Conservation (phyloP, 2,329 filamentous ascomycete species). For the Cyphellophora attinorum region DNA sequence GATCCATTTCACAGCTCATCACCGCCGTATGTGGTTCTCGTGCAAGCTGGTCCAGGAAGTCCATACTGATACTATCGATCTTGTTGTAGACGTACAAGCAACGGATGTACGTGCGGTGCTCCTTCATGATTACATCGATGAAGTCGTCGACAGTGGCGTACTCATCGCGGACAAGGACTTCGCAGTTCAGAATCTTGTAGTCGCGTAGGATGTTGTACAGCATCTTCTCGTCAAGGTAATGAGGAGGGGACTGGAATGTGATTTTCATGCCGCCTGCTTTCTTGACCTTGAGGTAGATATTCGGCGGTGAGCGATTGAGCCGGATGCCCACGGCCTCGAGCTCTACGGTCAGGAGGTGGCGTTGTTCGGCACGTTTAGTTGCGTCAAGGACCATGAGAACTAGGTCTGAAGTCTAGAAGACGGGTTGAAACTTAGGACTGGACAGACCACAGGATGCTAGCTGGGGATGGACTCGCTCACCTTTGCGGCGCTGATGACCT, state of each 20-base stretch:
- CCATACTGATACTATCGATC: slow-evolving; percentile 87
- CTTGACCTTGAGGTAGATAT: slow-evolving; percentile 94
- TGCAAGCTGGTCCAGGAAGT: slow-evolving; percentile 85
- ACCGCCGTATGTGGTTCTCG: slow-evolving; percentile 89
- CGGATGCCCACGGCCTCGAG: slow-evolving; percentile 91
- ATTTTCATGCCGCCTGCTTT: slow-evolving; percentile 98
- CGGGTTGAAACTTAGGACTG: too few relatives aligned
- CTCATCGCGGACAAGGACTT: slow-evolving; percentile 90
- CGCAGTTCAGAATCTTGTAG: slow-evolving; percentile 97
- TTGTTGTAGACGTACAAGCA: slow-evolving; percentile 99
- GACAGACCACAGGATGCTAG: too few relatives aligned
- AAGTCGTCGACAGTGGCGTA: slow-evolving; percentile 94
- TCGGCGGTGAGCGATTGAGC: slow-evolving; percentile 83
- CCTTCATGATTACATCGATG: slow-evolving; percentile 99
- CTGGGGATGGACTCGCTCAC: slow-evolving; percentile 22
- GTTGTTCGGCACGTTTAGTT: slow-evolving; percentile 90
- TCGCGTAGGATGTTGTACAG: slow-evolving; percentile 93
- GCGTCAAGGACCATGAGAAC: slow-evolving; percentile 96
- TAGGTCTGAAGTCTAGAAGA: slow-evolving; percentile 51
- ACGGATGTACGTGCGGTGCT: slow-evolving; percentile 94
- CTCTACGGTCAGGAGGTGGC: slow-evolving; percentile 80
- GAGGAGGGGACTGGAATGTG: slow-evolving; percentile 82
- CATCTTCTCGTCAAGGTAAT: slow-evolving; percentile 94
- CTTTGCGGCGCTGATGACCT: slow-evolving; percentile 96
- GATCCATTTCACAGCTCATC: slow-evolving; percentile 93